Base-by-base conservation (phyloP, 2,329 filamentous ascomycete species). In the Pseudogymnoascus sp. region DNA sequence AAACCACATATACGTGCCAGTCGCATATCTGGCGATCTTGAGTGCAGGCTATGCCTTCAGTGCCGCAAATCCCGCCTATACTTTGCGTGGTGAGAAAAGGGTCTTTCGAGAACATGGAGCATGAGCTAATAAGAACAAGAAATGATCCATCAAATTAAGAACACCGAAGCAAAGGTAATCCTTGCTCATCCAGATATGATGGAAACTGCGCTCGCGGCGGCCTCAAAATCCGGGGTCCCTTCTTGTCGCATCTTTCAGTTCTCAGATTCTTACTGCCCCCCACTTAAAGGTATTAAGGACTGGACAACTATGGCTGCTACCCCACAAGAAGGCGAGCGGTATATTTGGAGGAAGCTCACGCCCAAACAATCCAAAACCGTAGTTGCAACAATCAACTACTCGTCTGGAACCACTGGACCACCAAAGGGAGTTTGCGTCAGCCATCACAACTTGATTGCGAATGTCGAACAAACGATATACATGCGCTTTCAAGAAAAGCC, bases 251-350 rank as follows among this genome's bases (percentile, higher is more conserved):
- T 83, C 41, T 82, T 77, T 62, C 76, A 81, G 63, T 82, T 83
- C 70, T 78, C 77, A 8, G 80, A 82, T 64, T 65, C 69, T 9
- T 64, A 72, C 33, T 73, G 70, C 21, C 63, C 69, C 8, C 31
- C 70, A 0, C 63, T 65, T 3, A 67, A 76, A 1, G 70, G 79
- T 65, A 79, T 83, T 52, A 69, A 77, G 35, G 85, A 89, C 73
- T 91, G 88, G 88, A 83, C 82, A 2, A 76, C 82, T 37, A 77
- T 91, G 9, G 72, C 90, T 25, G 79, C 79, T 1, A 75, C 76
- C 0, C 74, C 74, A 21, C 72, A 76, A n/a, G 78, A 84, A 61
- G 88, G 83, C 1, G 73, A 78, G 1, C 70, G 70, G 3, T 92
- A 88, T 72, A 75, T 76, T 49, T 93, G 89, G 89, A 72, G 81